Percentiles rank a stretch among this genome's conserved stretches.
phyloP scores from a whole-genome alignment of 176 grass and related monocot genomes.

The Tuctoria greenei region DNA sequence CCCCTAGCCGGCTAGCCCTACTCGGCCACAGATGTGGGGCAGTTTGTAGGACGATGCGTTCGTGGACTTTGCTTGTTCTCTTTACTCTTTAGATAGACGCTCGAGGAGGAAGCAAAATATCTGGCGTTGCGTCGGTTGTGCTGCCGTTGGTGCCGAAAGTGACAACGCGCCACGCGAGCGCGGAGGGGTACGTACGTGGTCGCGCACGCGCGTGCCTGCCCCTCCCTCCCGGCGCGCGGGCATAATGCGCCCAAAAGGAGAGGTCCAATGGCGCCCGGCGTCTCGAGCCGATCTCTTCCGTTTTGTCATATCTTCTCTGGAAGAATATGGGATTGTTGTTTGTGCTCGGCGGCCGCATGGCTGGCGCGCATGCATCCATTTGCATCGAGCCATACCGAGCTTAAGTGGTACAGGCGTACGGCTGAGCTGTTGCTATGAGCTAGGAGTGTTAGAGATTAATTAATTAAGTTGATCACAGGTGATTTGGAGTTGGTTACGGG shows the following conservation, averaged over 20 bases:
- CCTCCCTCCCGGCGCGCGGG: not conserved
- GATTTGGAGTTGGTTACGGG: no score
- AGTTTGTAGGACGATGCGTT: not conserved
- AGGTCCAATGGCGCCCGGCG: not conserved
- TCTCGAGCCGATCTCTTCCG: not conserved
- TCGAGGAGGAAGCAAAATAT: not conserved
- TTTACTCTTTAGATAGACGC: not conserved
- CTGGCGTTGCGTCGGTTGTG: not conserved
- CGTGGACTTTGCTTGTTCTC: not conserved
- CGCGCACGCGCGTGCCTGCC: conserved; percentile 34
- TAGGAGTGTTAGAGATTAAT: no score
- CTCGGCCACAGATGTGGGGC: not conserved
- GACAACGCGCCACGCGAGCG: conserved; percentile 23
- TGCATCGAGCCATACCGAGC: not conserved
- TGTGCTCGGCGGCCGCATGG: not conserved
- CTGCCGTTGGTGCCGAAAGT: conserved; percentile 41
- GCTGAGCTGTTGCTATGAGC: not conserved
- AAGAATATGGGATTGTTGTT: conserved; percentile 3
- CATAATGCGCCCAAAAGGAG: conserved; percentile 39
- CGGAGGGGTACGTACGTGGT: conserved; percentile 16
- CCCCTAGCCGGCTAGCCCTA: not conserved
- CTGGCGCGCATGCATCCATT: not conserved
- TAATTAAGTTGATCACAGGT: no score
- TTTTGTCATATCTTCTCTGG: conserved; percentile 32
- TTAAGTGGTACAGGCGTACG: not conserved